Evolutionary conservation across 2,329 filamentous ascomycete genomes (phyloP), one percentile per base, ranked within the genome.

Genomic region (Ophiocordyceps unilateralis): DNA sequence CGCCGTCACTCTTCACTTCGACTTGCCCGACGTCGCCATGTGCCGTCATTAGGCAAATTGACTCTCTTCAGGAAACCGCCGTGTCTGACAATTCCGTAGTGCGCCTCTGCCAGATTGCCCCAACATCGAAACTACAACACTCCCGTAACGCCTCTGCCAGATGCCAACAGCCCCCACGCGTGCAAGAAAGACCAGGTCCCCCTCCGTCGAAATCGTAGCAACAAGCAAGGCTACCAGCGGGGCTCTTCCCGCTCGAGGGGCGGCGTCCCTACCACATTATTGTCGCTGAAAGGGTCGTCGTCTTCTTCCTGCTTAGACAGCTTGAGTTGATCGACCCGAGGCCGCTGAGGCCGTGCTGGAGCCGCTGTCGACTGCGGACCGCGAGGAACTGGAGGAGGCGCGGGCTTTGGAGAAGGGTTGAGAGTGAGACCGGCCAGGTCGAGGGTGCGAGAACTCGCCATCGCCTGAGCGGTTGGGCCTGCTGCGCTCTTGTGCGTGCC

Each of bases 211-310:
- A 3, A 4, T 30, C n/a, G 12, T 30, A 14, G 12, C 20, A 38
- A 38, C n/a, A 22, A 14, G 19, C 2, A 14, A 20, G 12, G 15
- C 41, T 43, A 57, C 59, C 59, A 62, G 36, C 47, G 48, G 5
- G 58, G 57, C 46, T 59, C 53, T 3, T 45, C 52, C 41, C 47
- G 48, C 46, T 61, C 59, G 19, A 49, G 39, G 6, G 48, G 47
- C 7, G 58, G 58, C 28, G 59, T 60, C 12, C 59, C 55, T 39
- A 84, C 70, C 5, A 78, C 83, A 56, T 93, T 88, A 37, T 74
- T 74, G 57, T 94, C 86, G 4, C 83, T 84, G 58, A 94, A 94
- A 0, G 87, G 87, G 55, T 93, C 76, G 68, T 65, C 46, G 70
- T 65, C 26, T 65, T 65, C 43, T 76, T 75, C 46, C 68, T 72